Base-by-base conservation (phyloP, 2,329 filamentous ascomycete genomes). In the Aureobasidium sp. region DNA sequence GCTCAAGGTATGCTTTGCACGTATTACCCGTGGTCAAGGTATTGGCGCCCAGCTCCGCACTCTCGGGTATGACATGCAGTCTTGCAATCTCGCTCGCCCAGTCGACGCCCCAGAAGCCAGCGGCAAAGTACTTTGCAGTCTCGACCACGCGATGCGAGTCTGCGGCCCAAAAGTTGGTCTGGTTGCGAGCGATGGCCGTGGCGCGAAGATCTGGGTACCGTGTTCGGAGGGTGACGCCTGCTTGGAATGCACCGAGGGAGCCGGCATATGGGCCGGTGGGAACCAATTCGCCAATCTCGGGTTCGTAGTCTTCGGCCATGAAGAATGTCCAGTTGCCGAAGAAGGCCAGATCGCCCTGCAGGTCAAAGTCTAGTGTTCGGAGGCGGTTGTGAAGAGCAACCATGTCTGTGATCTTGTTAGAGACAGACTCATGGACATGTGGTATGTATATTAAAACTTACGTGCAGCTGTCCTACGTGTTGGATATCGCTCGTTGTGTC, bases 401-500 rank as follows among this genome's bases (percentile, higher is more conserved):
- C 69, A 78, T 83, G 69, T 68, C 79, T 80, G 67, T 34, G 17
- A 31, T 31, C 14, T 15, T 48, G 14, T 52, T 49, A 36, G 44
- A 34, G 37, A 37, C n/a, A 25, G 17, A n/a, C 29, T 17, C 41
- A 14, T 29, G n/a, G 15, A 5, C 22, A 27, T 36, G 20, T 22
- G 14, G n/a, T 9, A 17, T 17, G 1, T 29, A 29, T 29, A 8
- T 29, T 4, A 53, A 47, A 56, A 79, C 79, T 60, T 75, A 82
- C 82, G 25, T 25, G 29, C 39, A 17, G 15, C n/a, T 15, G 53
- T 57, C 1, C 11, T 3, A 25, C 15, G 70, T 0, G 82, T 85
- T 0, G 83, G 82, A 70, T 83, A 84, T 67, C 83, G 74, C 68
- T 84, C 83, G 25, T 75, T 80, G 72, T 85, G 83, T 44, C 83